A percentile compares a stretch with the other conserved stretches of the same genome.
phyloP scores from a whole-genome alignment of 352 stramenopile genomes.

The Phytophthora pini region DNA sequence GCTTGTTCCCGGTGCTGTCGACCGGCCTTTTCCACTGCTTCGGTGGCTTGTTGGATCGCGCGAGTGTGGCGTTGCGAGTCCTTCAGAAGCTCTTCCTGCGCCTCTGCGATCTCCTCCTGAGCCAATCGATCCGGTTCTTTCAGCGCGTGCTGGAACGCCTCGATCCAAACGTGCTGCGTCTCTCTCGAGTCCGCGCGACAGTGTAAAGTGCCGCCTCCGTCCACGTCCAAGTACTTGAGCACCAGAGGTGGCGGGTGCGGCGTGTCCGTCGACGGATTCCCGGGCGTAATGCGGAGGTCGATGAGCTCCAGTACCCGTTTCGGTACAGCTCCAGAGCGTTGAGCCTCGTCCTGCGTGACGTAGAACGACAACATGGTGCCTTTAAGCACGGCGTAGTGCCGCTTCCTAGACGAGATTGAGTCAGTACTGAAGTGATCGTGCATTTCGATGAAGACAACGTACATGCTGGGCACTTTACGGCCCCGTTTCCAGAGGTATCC shows the following conservation, averaged over 20 bases:
- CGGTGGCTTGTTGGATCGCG: constrained; percentile 51
- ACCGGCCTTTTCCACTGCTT: constrained; percentile 53
- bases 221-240: constrained; percentile 45
- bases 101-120: constrained; percentile 79
- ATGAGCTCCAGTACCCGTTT: constrained; percentile 72
- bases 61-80: constrained; percentile 50
- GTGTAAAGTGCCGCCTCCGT: constrained; percentile 42
- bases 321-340: constrained; percentile 44
- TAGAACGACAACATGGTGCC: constrained; percentile 82
- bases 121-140: constrained; percentile 77
- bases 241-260: constrained; percentile 23
- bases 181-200: constrained; percentile 66
- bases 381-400: constrained; percentile 77
- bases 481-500: constrained; percentile 59
- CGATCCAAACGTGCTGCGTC: constrained; percentile 63
- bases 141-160: constrained; percentile 64
- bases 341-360: constrained; percentile 54
- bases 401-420: constrained; percentile 48
- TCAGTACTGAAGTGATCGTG: too few relatives aligned
- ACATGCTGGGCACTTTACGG: constrained; percentile 54
- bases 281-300: constrained; percentile 36
- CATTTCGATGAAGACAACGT: too few relatives aligned
- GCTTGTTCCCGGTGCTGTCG: constrained; percentile 36
- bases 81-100: constrained; percentile 52
- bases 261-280: constrained; percentile 7